Base-by-base conservation (phyloP, 306 rosid genomes). In the Cucurbita argyrosperma region DNA sequence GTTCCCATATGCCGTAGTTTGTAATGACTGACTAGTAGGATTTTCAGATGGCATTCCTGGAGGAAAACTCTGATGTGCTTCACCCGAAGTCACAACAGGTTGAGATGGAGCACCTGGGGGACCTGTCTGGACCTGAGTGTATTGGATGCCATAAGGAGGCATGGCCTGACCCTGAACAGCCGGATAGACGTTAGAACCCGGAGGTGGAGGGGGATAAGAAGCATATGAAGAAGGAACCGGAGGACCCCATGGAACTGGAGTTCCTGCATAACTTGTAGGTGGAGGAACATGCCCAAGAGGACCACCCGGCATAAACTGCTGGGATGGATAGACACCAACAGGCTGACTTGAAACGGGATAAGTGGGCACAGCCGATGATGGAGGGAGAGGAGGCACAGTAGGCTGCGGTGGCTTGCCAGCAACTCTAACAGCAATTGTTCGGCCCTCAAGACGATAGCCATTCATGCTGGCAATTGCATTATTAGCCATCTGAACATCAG, bases 361-460 rank as follows among this genome's bases (percentile, higher is more conserved):
- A 16, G 99, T 74, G 37, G 96, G 88, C 79, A 83, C 77, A 18
- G 89, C 75, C 1, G 97, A 84, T 6, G 91, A 82, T 0, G 97
- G 97, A 1, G 97, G 97, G 5, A 92, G 91, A 50, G 97, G 95
- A 75, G 98, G 92, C 58, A 88, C 90, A 53, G 80, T 83, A 69
- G 99, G 96, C 87, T 91, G 97, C 43, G 97, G 99, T 62, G 99
- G 99, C 90, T 84, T 88, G 69, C 99, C 99, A 35, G 99, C 97
- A 57, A 94, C 97, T 81, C 99, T 84, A 74, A 94, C 99, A 39
- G 99, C 99, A 83, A 94, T 91, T 40, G 97, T 91, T 77, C 97
- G 84, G 26, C 96, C 96, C 78, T 91, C 99, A 11, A 94, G 88
- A 74, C 90, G 96, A 82, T 84, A 91, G 73, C 97, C 99, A 79